Evolutionary conservation across 176 grass and related monocot genomes (phyloP), one percentile per base, ranked within the genome.

Genomic region (Aegilops bicornis): DNA sequence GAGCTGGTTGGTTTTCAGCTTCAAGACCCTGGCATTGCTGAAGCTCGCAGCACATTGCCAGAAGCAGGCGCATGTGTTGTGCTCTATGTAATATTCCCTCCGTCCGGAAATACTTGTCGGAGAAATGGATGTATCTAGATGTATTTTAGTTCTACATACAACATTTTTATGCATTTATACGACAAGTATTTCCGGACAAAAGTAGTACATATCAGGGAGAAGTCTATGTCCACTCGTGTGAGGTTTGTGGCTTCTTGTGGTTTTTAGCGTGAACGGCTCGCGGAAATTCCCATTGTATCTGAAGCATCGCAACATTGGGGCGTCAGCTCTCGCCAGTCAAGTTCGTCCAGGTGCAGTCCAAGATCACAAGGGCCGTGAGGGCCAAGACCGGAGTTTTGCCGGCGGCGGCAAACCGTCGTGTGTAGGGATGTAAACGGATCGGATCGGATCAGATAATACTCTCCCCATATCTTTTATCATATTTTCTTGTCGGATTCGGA

Each of bases 221-320:
- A 45, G 70, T 25, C 37, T 2, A 73, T 73, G 4, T 73, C 70
- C 70, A 45, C 39, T 25, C 37, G 20, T n/a, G 0, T 25, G 37
- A 73, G 22, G 70, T n/a, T 13, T 5, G 45, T 3, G 12, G 36
- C 27, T 27, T 27, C 70, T 73, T 73, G 5, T 73, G 70, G 42
- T 25, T 73, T n/a, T 73, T 39, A 73, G n/a, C 11, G 2, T 4
- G 20, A 73, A 39, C n/a, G 35, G 22, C 33, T 39, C n/a, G 20
- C 23, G 3, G 3, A 72, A 72, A 0, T 7, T 15, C n/a, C 43
- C 64, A 3, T 40, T 6, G 16, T 69, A 86, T 56, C 14, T 59
- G 84, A 86, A 86, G 33, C 27, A 79, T 9, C 7, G 48, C 23
- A 86, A 8, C 64, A 14, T 60, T 6, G 76, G 64, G 33, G 52